Conservation (phyloP, 257 asterid species). For the Solanum neorickii region DNA sequence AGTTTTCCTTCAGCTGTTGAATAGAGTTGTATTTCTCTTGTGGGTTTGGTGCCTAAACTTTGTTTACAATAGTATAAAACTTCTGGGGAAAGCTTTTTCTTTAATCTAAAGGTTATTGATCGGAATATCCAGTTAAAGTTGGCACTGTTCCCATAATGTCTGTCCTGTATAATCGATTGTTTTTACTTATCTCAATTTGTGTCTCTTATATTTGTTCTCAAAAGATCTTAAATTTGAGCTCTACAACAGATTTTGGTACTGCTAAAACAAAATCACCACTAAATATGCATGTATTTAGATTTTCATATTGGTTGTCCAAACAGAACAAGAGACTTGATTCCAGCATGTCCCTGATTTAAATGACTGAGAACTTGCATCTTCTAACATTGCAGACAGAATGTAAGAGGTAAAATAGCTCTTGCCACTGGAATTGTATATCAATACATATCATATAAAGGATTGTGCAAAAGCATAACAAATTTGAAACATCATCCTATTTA, state of each 20-base stretch:
- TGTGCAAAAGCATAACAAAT: neutral
- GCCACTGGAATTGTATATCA: neutral
- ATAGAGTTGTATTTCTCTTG: neutral
- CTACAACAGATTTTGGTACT: neutral
- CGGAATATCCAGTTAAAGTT: neutral
- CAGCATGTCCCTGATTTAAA: neutral
- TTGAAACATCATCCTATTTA: neutral
- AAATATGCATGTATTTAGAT: neutral
- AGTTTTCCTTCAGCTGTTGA: neutral
- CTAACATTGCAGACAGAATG: neutral
- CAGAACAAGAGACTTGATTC: neutral
- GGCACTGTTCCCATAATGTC: neutral
- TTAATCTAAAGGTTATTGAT: neutral
- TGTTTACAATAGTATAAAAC: neutral
- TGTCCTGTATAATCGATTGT: neutral
- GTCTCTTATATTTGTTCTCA: neutral
- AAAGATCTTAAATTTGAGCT: neutral
- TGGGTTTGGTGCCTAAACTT: neutral
- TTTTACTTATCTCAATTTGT: neutral
- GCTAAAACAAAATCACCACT: neutral
- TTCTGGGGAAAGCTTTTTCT: neutral
- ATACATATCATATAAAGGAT: neutral
- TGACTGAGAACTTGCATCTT: neutral
- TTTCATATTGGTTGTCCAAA: neutral
- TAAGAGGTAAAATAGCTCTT: neutral